Base-by-base conservation (phyloP, 352 stramenopile species). In the Globisporangium barbulae region DNA sequence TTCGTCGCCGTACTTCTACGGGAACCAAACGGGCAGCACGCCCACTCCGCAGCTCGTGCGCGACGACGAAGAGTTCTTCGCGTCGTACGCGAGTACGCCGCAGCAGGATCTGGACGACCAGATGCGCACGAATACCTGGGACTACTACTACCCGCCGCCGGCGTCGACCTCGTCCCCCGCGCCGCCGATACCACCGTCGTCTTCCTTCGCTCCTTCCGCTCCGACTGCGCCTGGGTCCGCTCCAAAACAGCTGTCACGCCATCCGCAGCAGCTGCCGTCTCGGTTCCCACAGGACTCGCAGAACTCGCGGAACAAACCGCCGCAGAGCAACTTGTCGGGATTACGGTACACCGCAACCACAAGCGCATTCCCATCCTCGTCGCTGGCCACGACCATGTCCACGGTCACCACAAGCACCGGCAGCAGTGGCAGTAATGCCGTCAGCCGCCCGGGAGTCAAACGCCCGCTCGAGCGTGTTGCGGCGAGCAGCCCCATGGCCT, bases 11-110 rank as follows among this genome's bases (percentile, higher is more conserved):
- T 67, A 67, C 35, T 67, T 67, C 19, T 67, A 67, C 45, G 62
- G 62, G 33, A 61, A 53, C n/a, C 62, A 58, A 37, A 52, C 54
- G 31, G 35, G 62, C 22, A 39, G 54, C 22, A 67, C 62, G 3
- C 62, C 53, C 17, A 67, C 21, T 12, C 55, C 35, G 17, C 52
- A 62, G 37, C 62, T 49, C 13, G 35, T 48, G 33, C 72, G 81
- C 31, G 81, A 85, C 44, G 69, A 73, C n/a, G 75, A 91, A 55
- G 67, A 73, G 37, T 72, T 91, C 62, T 88, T 89, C 45, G 58
- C 68, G 19, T 72, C 72, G 17, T 89, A 85, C 55, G 50, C 73
- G 10, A 56, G 48, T 47, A 63, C 63, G 28, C 67, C 65, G 53
- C 70, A 66, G 59, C 70, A 73, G 35, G 70, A 80, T 13, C 70